phyloP scores from a whole-genome alignment of 2,329 filamentous ascomycete genomes.

The Mariannaea sp. region DNA sequence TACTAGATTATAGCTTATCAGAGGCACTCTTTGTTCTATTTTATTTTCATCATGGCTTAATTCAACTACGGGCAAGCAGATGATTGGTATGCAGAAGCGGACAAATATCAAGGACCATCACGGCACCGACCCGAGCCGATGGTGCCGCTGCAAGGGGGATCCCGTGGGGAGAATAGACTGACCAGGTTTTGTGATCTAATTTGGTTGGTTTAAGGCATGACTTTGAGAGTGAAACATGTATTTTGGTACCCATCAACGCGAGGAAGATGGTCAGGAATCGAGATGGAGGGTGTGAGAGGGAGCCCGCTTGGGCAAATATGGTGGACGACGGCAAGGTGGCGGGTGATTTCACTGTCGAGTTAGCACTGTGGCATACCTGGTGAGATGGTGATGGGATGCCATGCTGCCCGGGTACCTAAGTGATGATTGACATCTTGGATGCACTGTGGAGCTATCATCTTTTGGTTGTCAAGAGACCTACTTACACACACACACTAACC shows the following conservation, averaged over 20 bases:
- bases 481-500: slow-evolving; percentile 14
- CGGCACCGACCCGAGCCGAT: slow-evolving; percentile 1
- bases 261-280: not conserved
- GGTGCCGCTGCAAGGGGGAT: slow-evolving; percentile 10
- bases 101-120: slow-evolving; percentile 8
- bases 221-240: not conserved
- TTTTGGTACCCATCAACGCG: not conserved
- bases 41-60: too few species aligned
- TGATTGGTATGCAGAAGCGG: too few species aligned
- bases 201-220: not conserved
- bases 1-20: too few species aligned
- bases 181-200: not conserved
- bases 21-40: too few species aligned
- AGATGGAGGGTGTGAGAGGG: slow-evolving; percentile 5
- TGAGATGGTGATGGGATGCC: not conserved
- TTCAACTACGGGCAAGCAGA: too few species aligned
- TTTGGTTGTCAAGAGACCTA: slow-evolving; percentile 22
- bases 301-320: slow-evolving; percentile 22
- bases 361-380: slow-evolving; percentile 9
- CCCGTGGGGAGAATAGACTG: not conserved
- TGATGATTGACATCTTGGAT: too few species aligned
- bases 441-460: slow-evolving; percentile 24
- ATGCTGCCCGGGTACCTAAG: too few species aligned
- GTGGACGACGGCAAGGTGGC: slow-evolving; percentile 1
- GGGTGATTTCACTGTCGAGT: slow-evolving; percentile 12